Conservation (phyloP, 2,329 filamentous ascomycete species). For the Epichloe typhina region DNA sequence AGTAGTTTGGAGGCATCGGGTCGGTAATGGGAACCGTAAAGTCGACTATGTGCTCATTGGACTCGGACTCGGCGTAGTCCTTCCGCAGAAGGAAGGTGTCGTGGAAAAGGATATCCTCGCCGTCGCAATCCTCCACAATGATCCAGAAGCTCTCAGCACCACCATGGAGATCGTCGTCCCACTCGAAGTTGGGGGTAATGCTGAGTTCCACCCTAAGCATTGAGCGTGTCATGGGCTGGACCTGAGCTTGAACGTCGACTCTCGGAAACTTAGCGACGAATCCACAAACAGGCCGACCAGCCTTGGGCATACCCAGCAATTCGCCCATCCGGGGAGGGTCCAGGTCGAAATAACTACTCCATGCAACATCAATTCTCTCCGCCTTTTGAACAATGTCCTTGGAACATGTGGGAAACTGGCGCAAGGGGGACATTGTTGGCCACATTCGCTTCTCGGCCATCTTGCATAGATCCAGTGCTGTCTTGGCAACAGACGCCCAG, state of each 20-base stretch:
- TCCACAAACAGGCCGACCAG: conserved; percentile 71
- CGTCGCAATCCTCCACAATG: conserved; percentile 91
- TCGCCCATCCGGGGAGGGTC: conserved; percentile 95
- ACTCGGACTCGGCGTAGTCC: conserved; percentile 73
- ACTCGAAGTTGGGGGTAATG: conserved; percentile 88
- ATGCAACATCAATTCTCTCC: conserved; percentile 87
- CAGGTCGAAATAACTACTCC: conserved; percentile 88
- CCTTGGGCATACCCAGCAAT: conserved; percentile 78
- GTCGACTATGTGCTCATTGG: conserved; percentile 88
- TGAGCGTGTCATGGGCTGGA: conserved; percentile 87
- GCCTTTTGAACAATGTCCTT: conserved; percentile 82
- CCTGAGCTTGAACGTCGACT: conserved; percentile 82
- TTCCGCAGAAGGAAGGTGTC: conserved; percentile 87
- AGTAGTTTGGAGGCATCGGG: conserved; percentile 97
- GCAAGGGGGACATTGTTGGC: conserved; percentile 93
- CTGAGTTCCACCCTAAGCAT: conserved; percentile 83
- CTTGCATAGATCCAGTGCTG: conserved; percentile 87
- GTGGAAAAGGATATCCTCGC: conserved; percentile 88
- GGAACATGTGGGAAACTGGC: conserved; percentile 76
- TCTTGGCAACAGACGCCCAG: conserved; percentile 87
- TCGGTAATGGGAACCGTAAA: conserved; percentile 95
- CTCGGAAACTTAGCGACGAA: conserved; percentile 88
- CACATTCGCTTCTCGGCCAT: conserved; percentile 99
- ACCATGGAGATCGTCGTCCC: conserved; percentile 85
- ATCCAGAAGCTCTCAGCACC: conserved; percentile 92